These are phyloP conservation scores for Blakeslea trispora DNA, from an alignment of 371 early-diverging fungal species.

Conservation along the genomic window DNA sequence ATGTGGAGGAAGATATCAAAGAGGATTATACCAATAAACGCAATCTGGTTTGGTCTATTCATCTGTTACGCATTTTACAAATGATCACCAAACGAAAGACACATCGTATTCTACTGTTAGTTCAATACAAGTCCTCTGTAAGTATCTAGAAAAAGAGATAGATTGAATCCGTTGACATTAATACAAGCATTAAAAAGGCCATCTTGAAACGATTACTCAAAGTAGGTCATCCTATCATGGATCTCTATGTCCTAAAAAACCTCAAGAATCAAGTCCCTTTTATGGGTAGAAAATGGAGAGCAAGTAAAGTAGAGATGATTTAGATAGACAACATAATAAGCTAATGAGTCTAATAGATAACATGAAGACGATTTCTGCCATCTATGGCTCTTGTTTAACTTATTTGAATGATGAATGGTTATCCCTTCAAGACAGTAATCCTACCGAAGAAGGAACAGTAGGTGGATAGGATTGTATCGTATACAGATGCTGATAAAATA, in stretches of 20 bases:
- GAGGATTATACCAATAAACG: slow-evolving; percentile 37
- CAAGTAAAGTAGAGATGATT: slow-evolving; percentile 39
- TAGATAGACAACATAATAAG: not conserved
- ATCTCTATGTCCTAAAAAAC: slow-evolving; percentile 76
- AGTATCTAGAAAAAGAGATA: too few relatives aligned
- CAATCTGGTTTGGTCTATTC: slow-evolving; percentile 78
- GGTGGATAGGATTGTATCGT: too few relatives aligned
- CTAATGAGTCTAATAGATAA: slow-evolving; percentile 46
- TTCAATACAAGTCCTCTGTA: slow-evolving; percentile 85
- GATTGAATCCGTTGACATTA: too few relatives aligned
- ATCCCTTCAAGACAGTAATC: slow-evolving; percentile 62
- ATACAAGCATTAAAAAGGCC: slow-evolving; percentile 46
- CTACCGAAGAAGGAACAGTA: slow-evolving; percentile 65
- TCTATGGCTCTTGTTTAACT: slow-evolving; percentile 71
- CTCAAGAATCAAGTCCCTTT: slow-evolving; percentile 80
- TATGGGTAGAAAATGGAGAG: slow-evolving; percentile 82
- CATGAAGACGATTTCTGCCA: slow-evolving; percentile 81
- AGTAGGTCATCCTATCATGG: slow-evolving; percentile 67
- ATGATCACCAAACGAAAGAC: slow-evolving; percentile 79
- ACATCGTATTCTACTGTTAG: slow-evolving; percentile 74
- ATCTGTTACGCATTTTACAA: slow-evolving; percentile 77
- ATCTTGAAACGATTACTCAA: slow-evolving; percentile 78
- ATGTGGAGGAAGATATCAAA: slow-evolving; percentile 4
- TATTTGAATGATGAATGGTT: slow-evolving; percentile 75
- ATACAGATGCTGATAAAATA: too few relatives aligned